Percentiles rank a stretch among this genome's conserved stretches.
These are phyloP conservation scores for Gardenia jasminoides DNA, from an alignment of 257 asterid species.

Conservation along the genomic window DNA sequence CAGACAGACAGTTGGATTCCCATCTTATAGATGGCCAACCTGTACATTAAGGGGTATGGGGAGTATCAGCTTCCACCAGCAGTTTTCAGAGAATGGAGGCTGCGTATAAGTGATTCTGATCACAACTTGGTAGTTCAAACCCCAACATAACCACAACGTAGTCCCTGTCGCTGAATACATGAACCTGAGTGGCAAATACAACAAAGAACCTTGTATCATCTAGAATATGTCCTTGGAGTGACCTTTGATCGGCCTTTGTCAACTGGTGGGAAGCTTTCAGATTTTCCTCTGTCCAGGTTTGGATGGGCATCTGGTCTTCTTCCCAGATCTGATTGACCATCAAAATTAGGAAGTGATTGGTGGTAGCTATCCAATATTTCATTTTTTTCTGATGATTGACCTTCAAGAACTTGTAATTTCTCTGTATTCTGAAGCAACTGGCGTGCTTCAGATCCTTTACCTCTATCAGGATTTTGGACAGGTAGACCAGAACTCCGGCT, in stretches of 20 bases:
- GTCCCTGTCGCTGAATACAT: not conserved
- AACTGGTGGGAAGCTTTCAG: slow-evolving; percentile 52
- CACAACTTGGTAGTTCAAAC: not conserved
- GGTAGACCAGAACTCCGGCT: slow-evolving; percentile 35
- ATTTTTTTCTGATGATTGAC: slow-evolving; percentile 38
- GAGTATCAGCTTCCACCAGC: not conserved
- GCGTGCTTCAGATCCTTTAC: slow-evolving; percentile 34
- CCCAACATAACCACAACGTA: not conserved
- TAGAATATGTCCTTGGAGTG: slow-evolving; percentile 59
- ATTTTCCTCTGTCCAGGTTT: slow-evolving; percentile 55
- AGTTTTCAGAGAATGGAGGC: not conserved
- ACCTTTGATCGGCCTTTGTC: slow-evolving; percentile 45
- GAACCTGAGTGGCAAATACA: not conserved
- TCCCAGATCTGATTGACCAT: slow-evolving; percentile 33
- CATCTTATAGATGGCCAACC: slow-evolving; percentile 16
- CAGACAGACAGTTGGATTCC: slow-evolving; percentile 13
- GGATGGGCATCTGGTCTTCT: slow-evolving; percentile 38
- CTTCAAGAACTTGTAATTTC: slow-evolving; percentile 36
- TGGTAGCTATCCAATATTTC: slow-evolving; percentile 22
- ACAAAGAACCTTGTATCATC: slow-evolving; percentile 41
- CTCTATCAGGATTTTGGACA: slow-evolving; percentile 34
- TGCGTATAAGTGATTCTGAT: not conserved
- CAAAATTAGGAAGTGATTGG: slow-evolving; percentile 17
- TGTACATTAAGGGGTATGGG: slow-evolving; percentile 13
- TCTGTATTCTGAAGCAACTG: slow-evolving; percentile 24